These are phyloP conservation scores for Kernera saxatilis DNA, from an alignment of 345 rosid genomes.

Conservation along the genomic window DNA sequence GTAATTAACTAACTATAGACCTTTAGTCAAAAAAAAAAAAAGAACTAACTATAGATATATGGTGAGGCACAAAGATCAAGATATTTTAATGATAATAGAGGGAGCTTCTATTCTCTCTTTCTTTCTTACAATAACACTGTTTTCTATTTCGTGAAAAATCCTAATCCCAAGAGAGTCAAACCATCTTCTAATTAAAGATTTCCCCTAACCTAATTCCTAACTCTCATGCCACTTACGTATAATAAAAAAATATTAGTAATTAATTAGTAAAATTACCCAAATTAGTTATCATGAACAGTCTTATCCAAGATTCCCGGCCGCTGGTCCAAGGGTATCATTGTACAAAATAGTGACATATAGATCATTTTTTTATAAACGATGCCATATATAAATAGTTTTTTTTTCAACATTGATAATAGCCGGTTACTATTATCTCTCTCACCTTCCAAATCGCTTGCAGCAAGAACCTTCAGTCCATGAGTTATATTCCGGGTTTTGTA, in stretches of 20 bases:
- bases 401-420: neutral
- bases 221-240: constrained; percentile 20
- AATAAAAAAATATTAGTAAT: neutral
- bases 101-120: constrained; percentile 33
- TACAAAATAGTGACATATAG: neutral
- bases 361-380: neutral
- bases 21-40: too few relatives aligned
- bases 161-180: constrained; percentile 33
- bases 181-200: neutral
- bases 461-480: neutral
- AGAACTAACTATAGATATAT: too few relatives aligned
- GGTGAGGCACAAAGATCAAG: constrained; percentile 13
- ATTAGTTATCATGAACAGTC: neutral
- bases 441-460: neutral
- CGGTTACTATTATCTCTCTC: neutral
- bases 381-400: neutral
- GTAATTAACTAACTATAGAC: too few relatives aligned
- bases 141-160: neutral
- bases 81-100: neutral
- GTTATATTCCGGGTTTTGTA: neutral
- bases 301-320: constrained; percentile 32
- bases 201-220: constrained; percentile 8
- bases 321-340: constrained; percentile 12
- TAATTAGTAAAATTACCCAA: neutral
- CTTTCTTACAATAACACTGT: constrained; percentile 2